Evolutionary conservation across 805 yeast species (phyloP).

Genomic region (Metschnikowia corniflorae): DNA sequence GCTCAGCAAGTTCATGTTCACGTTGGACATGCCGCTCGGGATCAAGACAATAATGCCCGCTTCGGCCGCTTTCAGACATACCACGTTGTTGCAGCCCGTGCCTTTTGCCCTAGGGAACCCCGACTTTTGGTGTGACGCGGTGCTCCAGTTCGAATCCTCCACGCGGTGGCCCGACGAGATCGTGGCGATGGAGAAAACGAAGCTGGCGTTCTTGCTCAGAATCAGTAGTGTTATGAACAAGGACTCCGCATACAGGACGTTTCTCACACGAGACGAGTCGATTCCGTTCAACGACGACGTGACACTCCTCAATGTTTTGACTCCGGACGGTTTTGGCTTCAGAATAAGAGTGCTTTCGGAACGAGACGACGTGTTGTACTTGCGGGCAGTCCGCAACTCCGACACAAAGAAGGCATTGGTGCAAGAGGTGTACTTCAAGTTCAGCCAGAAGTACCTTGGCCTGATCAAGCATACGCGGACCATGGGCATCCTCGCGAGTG

Average conservation of each 20-base stretch:
- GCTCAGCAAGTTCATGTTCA: slow-evolving; percentile 45
- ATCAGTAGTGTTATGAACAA: slow-evolving; percentile 47
- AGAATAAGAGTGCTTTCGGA: slow-evolving; percentile 73
- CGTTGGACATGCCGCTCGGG: slow-evolving; percentile 59
- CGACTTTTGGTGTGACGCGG: slow-evolving; percentile 74
- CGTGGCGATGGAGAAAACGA: slow-evolving; percentile 78
- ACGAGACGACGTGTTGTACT: slow-evolving; percentile 71
- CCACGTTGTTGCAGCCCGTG: slow-evolving; percentile 75
- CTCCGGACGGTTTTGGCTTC: slow-evolving; percentile 92
- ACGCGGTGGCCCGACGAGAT: slow-evolving; percentile 96
- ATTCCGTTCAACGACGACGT: slow-evolving; percentile 64
- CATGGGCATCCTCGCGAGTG: slow-evolving; percentile 63
- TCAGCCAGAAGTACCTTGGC: slow-evolving; percentile 62
- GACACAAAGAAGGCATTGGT: slow-evolving; percentile 57
- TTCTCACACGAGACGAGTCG: slow-evolving; percentile 60
- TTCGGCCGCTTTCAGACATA: slow-evolving; percentile 68
- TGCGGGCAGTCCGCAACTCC: slow-evolving; percentile 66
- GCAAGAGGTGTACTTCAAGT: slow-evolving; percentile 60
- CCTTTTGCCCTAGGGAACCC: slow-evolving; percentile 76
- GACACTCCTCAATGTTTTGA: slow-evolving; percentile 57
- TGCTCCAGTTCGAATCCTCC: slow-evolving; percentile 85
- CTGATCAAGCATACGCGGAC: slow-evolving; percentile 79
- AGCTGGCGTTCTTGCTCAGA: slow-evolving; percentile 81
- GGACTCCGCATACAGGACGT: slow-evolving; percentile 53
- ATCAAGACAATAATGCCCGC: slow-evolving; percentile 71